A percentile compares a stretch with the other conserved stretches of the same genome.
phyloP scores from a whole-genome alignment of 352 stramenopile species.

The Phytophthora litchii region DNA sequence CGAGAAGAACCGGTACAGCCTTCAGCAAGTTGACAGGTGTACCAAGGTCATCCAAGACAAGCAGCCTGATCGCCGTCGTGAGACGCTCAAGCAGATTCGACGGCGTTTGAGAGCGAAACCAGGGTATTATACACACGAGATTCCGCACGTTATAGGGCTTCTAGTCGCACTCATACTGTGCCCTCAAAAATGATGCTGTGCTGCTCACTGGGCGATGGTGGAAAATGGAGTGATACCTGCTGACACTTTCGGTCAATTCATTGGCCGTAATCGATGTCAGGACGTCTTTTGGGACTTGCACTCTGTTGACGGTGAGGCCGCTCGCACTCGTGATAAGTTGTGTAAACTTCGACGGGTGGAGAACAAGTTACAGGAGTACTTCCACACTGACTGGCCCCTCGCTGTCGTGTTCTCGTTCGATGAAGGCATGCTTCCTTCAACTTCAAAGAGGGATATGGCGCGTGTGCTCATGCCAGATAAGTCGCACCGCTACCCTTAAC shows the following conservation, averaged over 20 bases:
- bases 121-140: background rate
- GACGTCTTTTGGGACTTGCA: background rate
- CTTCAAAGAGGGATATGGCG: background rate
- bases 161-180: background rate
- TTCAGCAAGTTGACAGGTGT: too few species aligned
- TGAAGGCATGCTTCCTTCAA: background rate
- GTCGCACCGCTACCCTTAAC: background rate
- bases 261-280: background rate
- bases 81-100: background rate
- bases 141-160: background rate
- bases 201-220: background rate
- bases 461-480: background rate
- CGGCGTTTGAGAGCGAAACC: background rate
- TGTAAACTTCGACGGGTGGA: background rate
- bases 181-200: background rate
- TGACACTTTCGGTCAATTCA: background rate
- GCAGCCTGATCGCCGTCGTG: background rate
- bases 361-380: background rate
- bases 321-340: background rate
- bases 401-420: background rate
- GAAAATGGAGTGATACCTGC: background rate
- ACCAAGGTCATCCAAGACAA: too few species aligned
- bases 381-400: background rate
- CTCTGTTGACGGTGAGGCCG: background rate
- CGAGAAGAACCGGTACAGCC: too few species aligned